Conservation (phyloP, 1,284 basidiomycete genomes). For the Leccinum cinnamomeum region DNA sequence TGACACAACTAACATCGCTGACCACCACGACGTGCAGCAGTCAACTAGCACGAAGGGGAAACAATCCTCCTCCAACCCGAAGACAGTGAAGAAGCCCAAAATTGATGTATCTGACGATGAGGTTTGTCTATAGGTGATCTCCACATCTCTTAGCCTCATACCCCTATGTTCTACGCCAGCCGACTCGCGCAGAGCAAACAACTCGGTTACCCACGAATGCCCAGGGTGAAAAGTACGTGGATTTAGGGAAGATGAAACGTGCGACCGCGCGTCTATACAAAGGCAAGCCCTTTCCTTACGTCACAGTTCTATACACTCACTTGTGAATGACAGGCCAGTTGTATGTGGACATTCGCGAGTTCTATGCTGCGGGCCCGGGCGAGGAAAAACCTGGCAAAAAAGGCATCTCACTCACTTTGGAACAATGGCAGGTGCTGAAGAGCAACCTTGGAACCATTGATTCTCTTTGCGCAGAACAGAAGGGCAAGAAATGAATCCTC, state of each 20-base stretch:
- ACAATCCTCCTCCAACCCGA: constrained; percentile 10
- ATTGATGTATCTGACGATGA: constrained; percentile 7
- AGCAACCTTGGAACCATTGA: constrained; percentile 48
- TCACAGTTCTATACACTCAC: not conserved
- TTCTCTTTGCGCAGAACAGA: constrained; percentile 45
- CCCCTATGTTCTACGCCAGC: constrained; percentile 24
- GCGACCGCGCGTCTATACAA: constrained; percentile 73
- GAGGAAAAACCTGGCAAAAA: constrained; percentile 82
- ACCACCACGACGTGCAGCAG: not conserved
- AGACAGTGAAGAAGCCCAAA: constrained; percentile 35
- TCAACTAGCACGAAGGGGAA: constrained; percentile 9
- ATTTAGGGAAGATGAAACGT: constrained; percentile 70
- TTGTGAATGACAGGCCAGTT: constrained; percentile 39
- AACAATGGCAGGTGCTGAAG: constrained; percentile 71
- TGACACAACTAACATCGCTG: constrained; percentile 1
- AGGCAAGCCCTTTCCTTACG: constrained; percentile 35
- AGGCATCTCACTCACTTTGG: constrained; percentile 68
- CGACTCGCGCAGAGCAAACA: constrained; percentile 4
- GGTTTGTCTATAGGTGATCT: constrained; percentile 9
- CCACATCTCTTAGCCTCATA: not conserved
- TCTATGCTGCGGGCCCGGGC: constrained; percentile 48
- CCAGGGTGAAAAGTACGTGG: constrained; percentile 63
- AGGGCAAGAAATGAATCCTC: constrained; percentile 34
- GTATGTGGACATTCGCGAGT: constrained; percentile 79
- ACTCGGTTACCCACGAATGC: constrained; percentile 28